Percentiles rank a stretch among this genome's conserved stretches.
phyloP scores from a whole-genome alignment of 257 asterid species.

The Knoxia roxburghii region DNA sequence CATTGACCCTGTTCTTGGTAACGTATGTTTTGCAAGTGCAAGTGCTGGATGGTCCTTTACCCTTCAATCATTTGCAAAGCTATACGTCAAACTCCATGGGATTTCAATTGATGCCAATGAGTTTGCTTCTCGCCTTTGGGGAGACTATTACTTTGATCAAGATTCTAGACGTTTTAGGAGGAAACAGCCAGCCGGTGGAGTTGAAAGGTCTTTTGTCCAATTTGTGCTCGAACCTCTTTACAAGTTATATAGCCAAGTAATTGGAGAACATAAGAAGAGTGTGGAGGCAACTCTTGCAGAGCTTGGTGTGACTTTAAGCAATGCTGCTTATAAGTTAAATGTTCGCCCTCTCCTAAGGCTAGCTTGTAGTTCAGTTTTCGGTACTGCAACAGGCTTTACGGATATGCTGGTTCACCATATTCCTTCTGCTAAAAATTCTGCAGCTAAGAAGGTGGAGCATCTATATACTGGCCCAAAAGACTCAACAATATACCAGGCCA shows the following conservation, averaged over 20 bases:
- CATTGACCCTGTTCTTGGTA: constrained; percentile 77
- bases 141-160: constrained; percentile 81
- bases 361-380: constrained; percentile 94
- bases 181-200: constrained; percentile 78
- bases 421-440: constrained; percentile 94
- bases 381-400: constrained; percentile 90
- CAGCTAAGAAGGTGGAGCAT: constrained; percentile 78
- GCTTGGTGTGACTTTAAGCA: constrained; percentile 91
- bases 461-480: constrained; percentile 83
- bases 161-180: constrained; percentile 74
- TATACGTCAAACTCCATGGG: constrained; percentile 89
- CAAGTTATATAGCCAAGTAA: constrained; percentile 88
- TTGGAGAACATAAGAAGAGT: constrained; percentile 96
- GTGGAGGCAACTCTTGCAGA: constrained; percentile 90
- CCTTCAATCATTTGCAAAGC: constrained; percentile 87
- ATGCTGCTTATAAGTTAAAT: constrained; percentile 87
- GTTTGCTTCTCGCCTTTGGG: constrained; percentile 95
- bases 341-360: constrained; percentile 86
- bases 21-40: constrained; percentile 96
- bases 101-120: constrained; percentile 84
- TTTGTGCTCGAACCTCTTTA: constrained; percentile 94
- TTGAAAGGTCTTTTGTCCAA: constrained; percentile 89
- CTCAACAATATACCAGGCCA: constrained; percentile 64
- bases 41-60: constrained; percentile 99
- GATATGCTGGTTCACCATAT: constrained; percentile 96